Base-by-base conservation (phyloP, 2,329 filamentous ascomycete species). In the Grosmannia clavigera region DNA sequence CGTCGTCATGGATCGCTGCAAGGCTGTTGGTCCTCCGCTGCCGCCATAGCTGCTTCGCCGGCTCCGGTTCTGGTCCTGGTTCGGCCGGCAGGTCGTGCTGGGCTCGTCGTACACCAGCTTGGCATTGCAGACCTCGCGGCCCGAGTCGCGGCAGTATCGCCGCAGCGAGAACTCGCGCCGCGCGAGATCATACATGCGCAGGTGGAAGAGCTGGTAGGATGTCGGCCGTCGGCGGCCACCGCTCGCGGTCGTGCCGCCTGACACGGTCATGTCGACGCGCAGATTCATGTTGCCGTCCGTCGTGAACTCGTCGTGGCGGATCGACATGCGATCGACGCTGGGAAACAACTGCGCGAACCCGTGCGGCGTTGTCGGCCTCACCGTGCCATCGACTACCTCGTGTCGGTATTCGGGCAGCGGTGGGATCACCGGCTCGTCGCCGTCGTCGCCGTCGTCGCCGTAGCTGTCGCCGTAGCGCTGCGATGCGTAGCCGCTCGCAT, bases 251-350 rank as follows among this genome's bases (percentile, higher is more conserved):
- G 81, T 81, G 50, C 81, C 54, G 56, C 60, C 60, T 31, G 80
- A 79, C 54, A 89, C 81, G 64, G 88, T 78, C 6, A 90, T 92
- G 70, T 96, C 92, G 61, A 97, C 80, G 38, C 92, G 86, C 61
- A 99, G 79, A 70, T 97, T 97, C 90, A 96, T 95, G 77, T 96
- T 96, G 43, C 92, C 92, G 70, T 99, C 92, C 4, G 86, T 74
- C 0, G 91, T 94, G 56, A 89, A 84, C 72, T 96, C 90, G 70
- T 97, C 94, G 70, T 97, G 92, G 33, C 88, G 84, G 68, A 99
- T 90, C 43, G 83, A 83, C 58, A 97, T 76, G 60, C 88, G 83
- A 70, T 90, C 84, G 65, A 86, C 81, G 10, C 92, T 95, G 12
- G 94, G 92, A 71, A 96, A 99, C 58, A 95, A 81, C 59, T 85